Evolutionary conservation across 208 protist genomes (phyloP), one percentile per base, ranked within the genome.

Genomic region (Porcisia hertigi): DNA sequence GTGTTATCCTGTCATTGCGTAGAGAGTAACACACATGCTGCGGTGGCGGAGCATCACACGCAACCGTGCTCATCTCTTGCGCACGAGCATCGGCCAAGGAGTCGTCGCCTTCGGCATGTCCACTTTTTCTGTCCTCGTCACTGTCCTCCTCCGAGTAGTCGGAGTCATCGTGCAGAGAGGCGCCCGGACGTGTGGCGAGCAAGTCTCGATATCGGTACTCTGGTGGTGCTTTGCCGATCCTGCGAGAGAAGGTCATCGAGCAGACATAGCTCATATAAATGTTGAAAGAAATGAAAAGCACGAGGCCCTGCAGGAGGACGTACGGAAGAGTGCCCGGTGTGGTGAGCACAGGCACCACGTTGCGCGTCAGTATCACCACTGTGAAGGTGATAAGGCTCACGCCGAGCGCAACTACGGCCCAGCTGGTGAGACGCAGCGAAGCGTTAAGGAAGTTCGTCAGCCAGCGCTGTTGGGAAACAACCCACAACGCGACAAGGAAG

Each of bases 181-280:
- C 74, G 36, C 12, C 30, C 14, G 39, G 16, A 34, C 64, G 53
- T 34, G 45, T 41, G 23, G 47, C 9, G 72, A 73, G 54, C 47
- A 75, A 63, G 43, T 69, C 75, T 18, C 41, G 45, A 16, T 72
- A 82, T 53, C 65, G 47, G 59, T 81, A 79, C 18, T 34, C 59
- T n/a, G 75, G 47, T 36, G 76, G 78, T 0, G 73, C 79, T n/a
- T 45, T 69, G 1, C 87, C 87, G 1, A 91, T 54, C 0, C 81
- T 62, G 34, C 77, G 45, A 0, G 86, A 86, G 47, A 94, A 92
- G 7, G 76, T 41, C 18, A 84, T 84, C 1, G 85, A 80, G 43
- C 85, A 92, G 16, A 92, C 58, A 65, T 88, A 94, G 60, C 94
- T 90, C 52, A 94, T 87, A 5, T 94, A 74, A 69, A 91, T 92